Percentiles rank a stretch among this genome's conserved stretches.
Conservation (phyloP, 2,329 filamentous ascomycete species). For the Trichophyton verrucosum region DNA sequence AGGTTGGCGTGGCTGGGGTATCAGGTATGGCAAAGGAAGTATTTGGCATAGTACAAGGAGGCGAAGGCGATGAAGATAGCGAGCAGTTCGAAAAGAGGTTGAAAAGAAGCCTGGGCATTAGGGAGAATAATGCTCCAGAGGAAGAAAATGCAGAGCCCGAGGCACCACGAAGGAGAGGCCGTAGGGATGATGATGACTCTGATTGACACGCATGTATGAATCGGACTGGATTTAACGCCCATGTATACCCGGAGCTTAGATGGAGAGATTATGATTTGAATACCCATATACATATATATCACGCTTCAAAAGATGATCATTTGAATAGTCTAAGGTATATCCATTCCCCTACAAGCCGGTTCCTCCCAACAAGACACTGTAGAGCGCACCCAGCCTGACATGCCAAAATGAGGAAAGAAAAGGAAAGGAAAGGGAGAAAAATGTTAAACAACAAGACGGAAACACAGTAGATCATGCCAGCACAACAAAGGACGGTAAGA, state of each 20-base stretch:
- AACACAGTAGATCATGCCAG: not conserved
- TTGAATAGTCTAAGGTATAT: not conserved
- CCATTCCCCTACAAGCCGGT: not conserved
- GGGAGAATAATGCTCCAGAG: constrained; percentile 9
- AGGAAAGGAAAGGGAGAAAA: not conserved
- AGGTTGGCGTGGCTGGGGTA: constrained; percentile 67
- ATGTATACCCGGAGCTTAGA: not conserved
- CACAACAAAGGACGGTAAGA: not conserved
- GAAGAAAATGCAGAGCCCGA: not conserved
- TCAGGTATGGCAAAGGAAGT: constrained; percentile 53
- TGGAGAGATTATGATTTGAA: not conserved
- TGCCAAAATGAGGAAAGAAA: not conserved
- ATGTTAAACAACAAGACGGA: too few species aligned
- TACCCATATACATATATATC: not conserved
- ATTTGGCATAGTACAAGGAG: constrained; percentile 31
- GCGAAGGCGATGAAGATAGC: constrained; percentile 10
- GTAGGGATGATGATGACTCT: constrained; percentile 2
- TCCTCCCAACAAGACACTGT: not conserved
- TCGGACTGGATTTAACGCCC: not conserved
- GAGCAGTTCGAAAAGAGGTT: constrained; percentile 50
- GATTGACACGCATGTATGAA: not conserved
- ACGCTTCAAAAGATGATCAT: not conserved
- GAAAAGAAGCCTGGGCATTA: constrained; percentile 48
- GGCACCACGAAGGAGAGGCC: not conserved
- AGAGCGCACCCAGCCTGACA: not conserved